Base-by-base conservation (phyloP, 345 rosid genomes). In the Schrenkiella parvula region DNA sequence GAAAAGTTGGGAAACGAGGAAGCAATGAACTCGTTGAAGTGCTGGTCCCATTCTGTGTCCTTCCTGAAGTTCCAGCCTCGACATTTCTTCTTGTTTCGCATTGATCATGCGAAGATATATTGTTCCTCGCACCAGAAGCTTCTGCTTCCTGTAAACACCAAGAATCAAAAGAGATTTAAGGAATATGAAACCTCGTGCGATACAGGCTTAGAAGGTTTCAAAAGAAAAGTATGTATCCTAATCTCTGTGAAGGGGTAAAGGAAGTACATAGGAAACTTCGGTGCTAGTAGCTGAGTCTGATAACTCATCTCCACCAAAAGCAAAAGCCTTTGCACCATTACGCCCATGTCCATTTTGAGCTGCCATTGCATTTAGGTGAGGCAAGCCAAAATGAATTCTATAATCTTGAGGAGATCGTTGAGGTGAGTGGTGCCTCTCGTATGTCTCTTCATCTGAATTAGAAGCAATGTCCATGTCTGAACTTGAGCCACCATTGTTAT, bases 1-100 rank as follows among this genome's bases (percentile, higher is more conserved):
- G 97, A 83, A 91, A 95, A 13, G 82, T 90, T 19, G 99, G 99
- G 38, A 83, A 68, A 63, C 89, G 88, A 47, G 87, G 80, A 57
- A 83, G 83, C 57, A 80, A 79, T 60, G 82, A 72, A 64, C 28
- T 47, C 32, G 77, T 61, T 46, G 85, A 41, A 51, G 87, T 60
- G 6, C 6, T 25, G 4, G 60, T 53, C 53, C 76, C 74, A 48
- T 73, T 81, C 39, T 75, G 86, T 2, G 31, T 71, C 46, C 76
- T 80, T 75, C 77, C 98, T 85, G 84, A 48, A 71, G 68, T 68
- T 37, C 43, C 80, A 70, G 68, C 56, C 44, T 71, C 76, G 62
- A 6, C 26, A 47, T 51, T 71, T 63, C 72, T 77, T 57, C 80
- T 77, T 31, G 78, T 85, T 31, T 93, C 89, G 70, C 85, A 68